Base-by-base conservation (phyloP, 2,329 filamentous ascomycete species). In the Alternaria sp. region DNA sequence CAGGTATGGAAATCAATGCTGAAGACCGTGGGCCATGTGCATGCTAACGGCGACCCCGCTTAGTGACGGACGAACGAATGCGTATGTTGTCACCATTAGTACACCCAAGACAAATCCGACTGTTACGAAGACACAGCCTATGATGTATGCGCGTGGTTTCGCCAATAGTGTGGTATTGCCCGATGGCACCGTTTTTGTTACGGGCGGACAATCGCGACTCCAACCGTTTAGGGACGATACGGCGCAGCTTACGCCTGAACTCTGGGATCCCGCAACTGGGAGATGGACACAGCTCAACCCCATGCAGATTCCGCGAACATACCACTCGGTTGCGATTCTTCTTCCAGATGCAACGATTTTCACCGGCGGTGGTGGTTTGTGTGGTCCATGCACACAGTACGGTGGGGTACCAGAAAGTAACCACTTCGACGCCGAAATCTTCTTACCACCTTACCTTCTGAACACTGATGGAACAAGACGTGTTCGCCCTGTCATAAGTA, bases 381-480 rank as follows among this genome's bases (percentile, higher is more conserved):
- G 86, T 52, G 80, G 80, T 41, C 79, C 73, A 62, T 75, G 77
- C 61, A 38, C 36, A n/a, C 36, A 38, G n/a, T 59, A 46, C 38
- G 75, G 77, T 26, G 61, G 58, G 5, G 51, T 52, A 4, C 51
- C 54, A 4, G 48, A 52, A 7, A 65, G 60, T 16, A 84, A 88
- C 57, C 86, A 88, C 63, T 80, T 79, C 39, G 84, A 88, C 61
- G 84, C 73, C 5, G 81, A 88, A 70, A 82, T 88, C 53, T 88
- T 83, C 70, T 80, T 78, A 5, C 87, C 86, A 0, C 81, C 83
- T 0, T 88, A 88, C 61, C 82, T 88, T 0, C 83, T 86, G 61
- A 82, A 81, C 30, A 34, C 68, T 3, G 75, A 83, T 42, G 84
- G 84, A 16, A 58, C 66, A n/a, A 65, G 71, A 14, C 80, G 81